A percentile compares a stretch with the other conserved stretches of the same genome.
phyloP scores from a whole-genome alignment of 768 basidiomycete genomes.

The Galerina marginata region DNA sequence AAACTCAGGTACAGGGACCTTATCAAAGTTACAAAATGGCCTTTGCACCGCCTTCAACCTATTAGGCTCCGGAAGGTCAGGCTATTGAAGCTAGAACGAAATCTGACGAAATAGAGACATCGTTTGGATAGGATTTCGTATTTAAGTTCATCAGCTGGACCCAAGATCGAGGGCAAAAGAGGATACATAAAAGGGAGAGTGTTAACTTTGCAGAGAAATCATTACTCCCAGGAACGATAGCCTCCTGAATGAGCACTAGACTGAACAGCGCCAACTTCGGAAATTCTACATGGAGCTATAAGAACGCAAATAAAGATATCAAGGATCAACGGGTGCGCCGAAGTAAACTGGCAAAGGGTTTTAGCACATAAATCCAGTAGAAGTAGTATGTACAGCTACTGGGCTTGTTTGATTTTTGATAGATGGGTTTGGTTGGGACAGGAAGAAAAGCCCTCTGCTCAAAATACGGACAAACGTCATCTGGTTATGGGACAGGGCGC shows the following conservation, averaged over 20 bases:
- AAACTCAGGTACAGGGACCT: slow-evolving; percentile 18
- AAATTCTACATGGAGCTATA: slow-evolving; percentile 25
- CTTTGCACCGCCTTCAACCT: neutral
- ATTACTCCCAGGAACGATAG: slow-evolving; percentile 22
- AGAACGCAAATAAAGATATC: slow-evolving; percentile 5
- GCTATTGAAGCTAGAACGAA: too few species aligned
- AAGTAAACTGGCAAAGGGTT: slow-evolving; percentile 14
- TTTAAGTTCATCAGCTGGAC: neutral
- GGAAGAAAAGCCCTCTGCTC: slow-evolving; percentile 8
- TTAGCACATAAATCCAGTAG: neutral
- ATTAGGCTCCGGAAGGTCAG: too few species aligned
- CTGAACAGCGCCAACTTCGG: slow-evolving; percentile 15
- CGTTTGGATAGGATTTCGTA: too few species aligned
- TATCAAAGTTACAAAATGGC: slow-evolving; percentile 2
- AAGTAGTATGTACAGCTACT: neutral
- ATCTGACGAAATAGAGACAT: too few species aligned
- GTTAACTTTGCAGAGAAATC: slow-evolving; percentile 7
- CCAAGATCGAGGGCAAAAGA: slow-evolving; percentile 1
- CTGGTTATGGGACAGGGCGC: slow-evolving; percentile 14
- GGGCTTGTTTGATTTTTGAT: slow-evolving; percentile 8
- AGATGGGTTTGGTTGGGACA: neutral
- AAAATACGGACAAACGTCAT: slow-evolving; percentile 23
- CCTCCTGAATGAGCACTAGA: slow-evolving; percentile 21
- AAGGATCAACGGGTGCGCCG: slow-evolving; percentile 5
- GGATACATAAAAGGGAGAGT: slow-evolving; percentile 3